A percentile compares a stretch with the other conserved stretches of the same genome.
phyloP scores from a whole-genome alignment of 495 filamentous ascomycete species.

The Tuber indicum region DNA sequence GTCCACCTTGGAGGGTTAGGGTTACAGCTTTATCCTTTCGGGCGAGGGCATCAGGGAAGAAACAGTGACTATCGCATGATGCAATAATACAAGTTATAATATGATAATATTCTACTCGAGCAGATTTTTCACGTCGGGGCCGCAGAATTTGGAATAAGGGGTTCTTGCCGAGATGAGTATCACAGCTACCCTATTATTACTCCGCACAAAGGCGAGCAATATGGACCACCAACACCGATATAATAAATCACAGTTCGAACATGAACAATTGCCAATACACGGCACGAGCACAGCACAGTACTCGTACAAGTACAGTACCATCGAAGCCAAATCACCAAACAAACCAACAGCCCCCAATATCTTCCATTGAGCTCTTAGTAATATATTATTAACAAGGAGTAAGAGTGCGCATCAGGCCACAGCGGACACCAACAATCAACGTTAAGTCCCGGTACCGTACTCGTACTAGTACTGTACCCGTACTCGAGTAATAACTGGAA shows the following conservation, averaged over 20 bases:
- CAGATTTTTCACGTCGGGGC: neutral
- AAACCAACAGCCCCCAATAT: neutral
- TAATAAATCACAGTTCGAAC: neutral
- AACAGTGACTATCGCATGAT: neutral
- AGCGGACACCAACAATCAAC: neutral
- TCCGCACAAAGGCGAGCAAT: neutral
- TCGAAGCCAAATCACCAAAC: neutral
- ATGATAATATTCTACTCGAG: too few species aligned
- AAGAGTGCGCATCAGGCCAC: neutral
- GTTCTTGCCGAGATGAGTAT: neutral
- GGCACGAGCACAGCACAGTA: neutral
- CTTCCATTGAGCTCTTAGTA: neutral
- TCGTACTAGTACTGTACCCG: too few species aligned
- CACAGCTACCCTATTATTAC: neutral
- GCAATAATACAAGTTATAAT: neutral
- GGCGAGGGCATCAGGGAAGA: neutral
- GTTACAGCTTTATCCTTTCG: neutral
- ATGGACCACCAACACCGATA: neutral
- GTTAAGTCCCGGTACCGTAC: too few species aligned
- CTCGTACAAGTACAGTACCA: too few species aligned
- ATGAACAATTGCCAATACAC: neutral
- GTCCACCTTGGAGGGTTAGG: neutral
- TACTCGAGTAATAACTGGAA: neutral
- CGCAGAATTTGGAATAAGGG: neutral
- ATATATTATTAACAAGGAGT: neutral